Evolutionary conservation across 2,329 filamentous ascomycete genomes (phyloP).

Genomic region (Zymoseptoria ardabiliae): DNA sequence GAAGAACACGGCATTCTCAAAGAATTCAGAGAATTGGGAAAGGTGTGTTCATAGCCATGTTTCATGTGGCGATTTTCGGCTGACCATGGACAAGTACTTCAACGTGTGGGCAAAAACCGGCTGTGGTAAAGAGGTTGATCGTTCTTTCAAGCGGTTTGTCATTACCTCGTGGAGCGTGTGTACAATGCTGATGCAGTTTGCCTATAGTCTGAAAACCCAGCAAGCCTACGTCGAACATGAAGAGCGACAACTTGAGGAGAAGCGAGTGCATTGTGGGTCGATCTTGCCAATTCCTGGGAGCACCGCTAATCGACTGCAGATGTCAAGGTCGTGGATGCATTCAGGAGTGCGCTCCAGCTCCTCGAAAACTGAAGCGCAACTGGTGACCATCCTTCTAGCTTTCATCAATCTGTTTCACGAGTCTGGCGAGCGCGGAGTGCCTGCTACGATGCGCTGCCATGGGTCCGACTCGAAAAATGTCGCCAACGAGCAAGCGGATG

Average conservation of each 20-base stretch:
- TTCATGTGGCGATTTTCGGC: background rate
- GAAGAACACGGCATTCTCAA: slow-evolving; percentile 49
- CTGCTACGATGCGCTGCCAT: slow-evolving; percentile 3
- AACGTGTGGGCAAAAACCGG: slow-evolving; percentile 69
- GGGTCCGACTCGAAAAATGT: background rate
- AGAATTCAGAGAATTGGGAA: slow-evolving; percentile 44
- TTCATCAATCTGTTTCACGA: slow-evolving; percentile 13
- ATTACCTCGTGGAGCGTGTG: background rate
- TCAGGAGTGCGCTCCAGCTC: slow-evolving; percentile 43
- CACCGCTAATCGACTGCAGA: slow-evolving; percentile 28
- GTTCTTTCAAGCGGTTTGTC: slow-evolving; percentile 65
- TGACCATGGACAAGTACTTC: slow-evolving; percentile 56
- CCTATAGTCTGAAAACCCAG: slow-evolving; percentile 64
- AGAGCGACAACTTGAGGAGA: slow-evolving; percentile 64
- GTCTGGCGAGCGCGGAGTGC: slow-evolving; percentile 15
- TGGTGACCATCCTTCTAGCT: slow-evolving; percentile 19
- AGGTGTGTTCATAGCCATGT: slow-evolving; percentile 40
- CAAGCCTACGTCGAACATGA: slow-evolving; percentile 67
- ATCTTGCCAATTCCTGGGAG: background rate
- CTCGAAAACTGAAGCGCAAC: slow-evolving; percentile 25
- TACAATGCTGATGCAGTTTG: background rate
- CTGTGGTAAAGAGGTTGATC: slow-evolving; percentile 63
- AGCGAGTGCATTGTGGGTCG: slow-evolving; percentile 70
- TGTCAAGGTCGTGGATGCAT: slow-evolving; percentile 40
- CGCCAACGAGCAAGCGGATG: background rate